Base-by-base conservation (phyloP, 2,329 filamentous ascomycete species). In the Alternaria sp. region DNA sequence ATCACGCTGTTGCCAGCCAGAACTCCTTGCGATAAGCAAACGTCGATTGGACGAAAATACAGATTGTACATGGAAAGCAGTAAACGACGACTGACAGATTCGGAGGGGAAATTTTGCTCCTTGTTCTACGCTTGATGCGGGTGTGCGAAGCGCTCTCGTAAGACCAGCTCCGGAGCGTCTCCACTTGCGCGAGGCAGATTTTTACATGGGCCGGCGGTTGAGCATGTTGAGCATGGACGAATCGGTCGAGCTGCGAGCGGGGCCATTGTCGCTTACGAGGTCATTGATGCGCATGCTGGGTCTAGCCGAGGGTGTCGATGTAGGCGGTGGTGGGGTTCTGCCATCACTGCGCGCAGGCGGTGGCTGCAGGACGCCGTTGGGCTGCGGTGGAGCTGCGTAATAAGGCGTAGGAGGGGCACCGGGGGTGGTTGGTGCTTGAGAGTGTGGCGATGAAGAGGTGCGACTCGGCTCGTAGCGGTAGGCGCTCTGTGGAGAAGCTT, bases 141-240 rank as follows among this genome's bases (percentile, higher is more conserved):
- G 53, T 40, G 52, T 62, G 49, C 57, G 53, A 54, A 60, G 58
- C 64, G 68, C 69, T 72, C 67, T 60, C 65, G 63, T 65, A 75
- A 72, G 70, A 66, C 74, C 74, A 71, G 74, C 74, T 74, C 67
- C 60, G 63, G 66, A 71, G 66, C 68, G 48, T 56, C 46, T 52
- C 59, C 62, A 63, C 54, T 45, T 22, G 52, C 45, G 20, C 36
- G 22, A 43, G 54, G 48, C 48, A 44, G 36, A 38, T 28, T 30
- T 66, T 66, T 76, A 77, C 74, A 77, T 75, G 59, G 74, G 75
- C 62, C 77, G 74, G 60, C 76, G 74, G 60, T 80, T 80, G 53
- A 81, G 74, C 71, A 78, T 78, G 66, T 78, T 80, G 48, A 81
- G 75, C 80, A 81, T 81, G 59, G 77, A 75, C 44, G 77, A 79